phyloP scores from a whole-genome alignment of 768 basidiomycete genomes.

The Rubroboletus pulcherrimus region DNA sequence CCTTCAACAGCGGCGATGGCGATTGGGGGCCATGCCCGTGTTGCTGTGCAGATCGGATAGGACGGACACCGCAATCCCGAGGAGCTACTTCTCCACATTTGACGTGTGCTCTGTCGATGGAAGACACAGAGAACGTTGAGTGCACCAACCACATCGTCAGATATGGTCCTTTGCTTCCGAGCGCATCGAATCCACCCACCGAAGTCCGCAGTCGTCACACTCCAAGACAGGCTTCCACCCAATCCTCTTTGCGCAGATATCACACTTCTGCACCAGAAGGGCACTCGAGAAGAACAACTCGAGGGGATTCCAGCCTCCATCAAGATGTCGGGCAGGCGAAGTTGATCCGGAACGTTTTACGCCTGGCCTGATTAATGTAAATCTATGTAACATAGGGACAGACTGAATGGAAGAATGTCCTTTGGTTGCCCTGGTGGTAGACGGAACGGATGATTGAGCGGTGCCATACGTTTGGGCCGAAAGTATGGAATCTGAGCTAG shows the following conservation, averaged over 20 bases:
- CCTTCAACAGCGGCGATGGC: slow-evolving; percentile 27
- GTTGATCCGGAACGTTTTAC: slow-evolving; percentile 44
- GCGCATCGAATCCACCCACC: slow-evolving; percentile 37
- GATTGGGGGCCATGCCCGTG: slow-evolving; percentile 23
- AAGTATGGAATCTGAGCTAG: slow-evolving; percentile 44
- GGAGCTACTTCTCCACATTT: slow-evolving; percentile 86
- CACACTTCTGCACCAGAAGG: slow-evolving; percentile 71
- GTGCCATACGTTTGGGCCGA: slow-evolving; percentile 65
- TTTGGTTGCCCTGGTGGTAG: slow-evolving; percentile 66
- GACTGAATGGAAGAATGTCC: slow-evolving; percentile 68
- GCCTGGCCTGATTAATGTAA: slow-evolving; percentile 82
- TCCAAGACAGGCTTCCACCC: slow-evolving; percentile 84
- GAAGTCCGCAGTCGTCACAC: slow-evolving; percentile 86
- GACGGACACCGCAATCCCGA: slow-evolving; percentile 67
- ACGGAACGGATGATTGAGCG: slow-evolving; percentile 46
- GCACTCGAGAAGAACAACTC: slow-evolving; percentile 77
- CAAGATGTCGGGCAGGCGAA: slow-evolving; percentile 27
- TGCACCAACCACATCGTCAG: slow-evolving; percentile 14
- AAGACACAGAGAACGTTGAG: slow-evolving; percentile 8
- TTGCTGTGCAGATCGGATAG: slow-evolving; percentile 27
- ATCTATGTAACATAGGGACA: slow-evolving; percentile 69
- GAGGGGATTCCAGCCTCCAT: slow-evolving; percentile 66
- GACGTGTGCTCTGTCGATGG: slow-evolving; percentile 61
- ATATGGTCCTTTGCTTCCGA: slow-evolving; percentile 9
- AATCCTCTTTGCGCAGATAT: slow-evolving; percentile 75